Evolutionary conservation across 2,329 filamentous ascomycete genomes (phyloP).

Genomic region (Nigrospora osmanthi): DNA sequence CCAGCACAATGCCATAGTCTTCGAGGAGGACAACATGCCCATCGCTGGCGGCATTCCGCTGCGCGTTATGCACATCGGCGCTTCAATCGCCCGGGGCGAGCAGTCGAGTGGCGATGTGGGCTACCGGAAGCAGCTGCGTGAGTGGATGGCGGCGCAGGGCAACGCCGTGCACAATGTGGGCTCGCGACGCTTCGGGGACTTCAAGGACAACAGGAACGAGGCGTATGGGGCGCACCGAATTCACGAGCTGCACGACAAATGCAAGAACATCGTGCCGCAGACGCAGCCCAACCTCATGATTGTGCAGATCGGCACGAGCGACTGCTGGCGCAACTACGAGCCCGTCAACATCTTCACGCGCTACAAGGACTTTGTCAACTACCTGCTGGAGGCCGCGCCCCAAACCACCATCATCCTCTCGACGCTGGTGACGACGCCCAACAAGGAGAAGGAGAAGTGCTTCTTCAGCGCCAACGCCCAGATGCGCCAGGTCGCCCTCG

Average conservation of each 20-base stretch:
- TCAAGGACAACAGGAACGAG: slow-evolving; percentile 21
- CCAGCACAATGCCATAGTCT: no score
- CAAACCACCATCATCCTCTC: slow-evolving; percentile 18
- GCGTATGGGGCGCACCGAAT: slow-evolving; percentile 21
- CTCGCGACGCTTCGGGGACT: slow-evolving; percentile 17
- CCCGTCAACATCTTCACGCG: slow-evolving; percentile 13
- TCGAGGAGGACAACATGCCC: background rate
- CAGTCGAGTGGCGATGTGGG: slow-evolving; percentile 13
- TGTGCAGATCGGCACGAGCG: slow-evolving; percentile 24
- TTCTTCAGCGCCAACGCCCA: slow-evolving; percentile 19
- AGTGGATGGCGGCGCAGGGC: slow-evolving; percentile 11
- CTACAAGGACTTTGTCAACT: slow-evolving; percentile 19
- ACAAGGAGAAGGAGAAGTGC: slow-evolving; percentile 11
- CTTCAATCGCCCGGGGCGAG: slow-evolving; percentile 19
- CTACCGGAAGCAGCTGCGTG: slow-evolving; percentile 18
- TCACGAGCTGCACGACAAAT: slow-evolving; percentile 18
- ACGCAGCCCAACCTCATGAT: slow-evolving; percentile 21
- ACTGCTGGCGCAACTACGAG: slow-evolving; percentile 18
- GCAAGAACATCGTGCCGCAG: slow-evolving; percentile 14
- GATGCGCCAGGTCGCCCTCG: slow-evolving; percentile 16
- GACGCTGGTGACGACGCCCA: slow-evolving; percentile 16
- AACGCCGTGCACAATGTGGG: slow-evolving; percentile 22
- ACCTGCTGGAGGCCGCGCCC: slow-evolving; percentile 10
- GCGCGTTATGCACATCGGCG: slow-evolving; percentile 20
- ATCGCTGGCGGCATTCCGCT: slow-evolving; percentile 17